Evolutionary conservation across 2,329 filamentous ascomycete species (phyloP).

Genomic region (Trichoderma cornu-damae): DNA sequence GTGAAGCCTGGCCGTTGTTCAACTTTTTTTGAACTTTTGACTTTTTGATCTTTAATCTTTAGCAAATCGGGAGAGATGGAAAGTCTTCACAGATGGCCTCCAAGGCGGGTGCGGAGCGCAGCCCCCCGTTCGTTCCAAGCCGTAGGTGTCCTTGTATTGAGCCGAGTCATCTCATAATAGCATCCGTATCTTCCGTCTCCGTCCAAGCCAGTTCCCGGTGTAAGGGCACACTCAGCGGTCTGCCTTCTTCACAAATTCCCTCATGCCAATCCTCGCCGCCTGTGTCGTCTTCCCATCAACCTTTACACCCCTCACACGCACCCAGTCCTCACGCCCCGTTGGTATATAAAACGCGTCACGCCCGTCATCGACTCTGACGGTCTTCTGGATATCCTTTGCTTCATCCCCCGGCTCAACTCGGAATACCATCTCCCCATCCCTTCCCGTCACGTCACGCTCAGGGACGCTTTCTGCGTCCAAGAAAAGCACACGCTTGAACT

Average conservation of each 20-base stretch:
- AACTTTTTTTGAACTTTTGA: too few relatives aligned
- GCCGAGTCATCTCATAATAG: too few relatives aligned
- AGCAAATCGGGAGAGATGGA: too few relatives aligned
- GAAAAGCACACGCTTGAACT: conserved; percentile 37
- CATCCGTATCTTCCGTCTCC: too few relatives aligned
- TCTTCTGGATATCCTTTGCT: neutral
- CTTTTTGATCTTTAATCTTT: too few relatives aligned
- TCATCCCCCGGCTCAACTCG: neutral
- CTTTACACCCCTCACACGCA: conserved; percentile 31
- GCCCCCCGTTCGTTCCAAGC: too few relatives aligned
- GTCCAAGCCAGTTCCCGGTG: neutral
- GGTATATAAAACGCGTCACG: conserved; percentile 25
- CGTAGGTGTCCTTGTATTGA: too few relatives aligned
- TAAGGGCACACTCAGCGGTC: neutral
- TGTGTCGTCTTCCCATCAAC: conserved; percentile 32
- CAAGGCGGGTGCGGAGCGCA: too few relatives aligned
- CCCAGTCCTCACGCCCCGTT: conserved; percentile 21
- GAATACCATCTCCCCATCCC: conserved; percentile 21
- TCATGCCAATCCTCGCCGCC: conserved; percentile 26
- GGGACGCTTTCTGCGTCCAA: conserved; percentile 30
- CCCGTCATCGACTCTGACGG: conserved; percentile 18
- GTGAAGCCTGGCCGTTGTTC: too few relatives aligned
- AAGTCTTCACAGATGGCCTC: too few relatives aligned
- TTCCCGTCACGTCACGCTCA: conserved; percentile 8
- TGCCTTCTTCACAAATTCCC: conserved; percentile 7